Evolutionary conservation across 75 land plant species (phyloP), one percentile per base, ranked within the genome.

Genomic region (Sequoia sempervirens): DNA sequence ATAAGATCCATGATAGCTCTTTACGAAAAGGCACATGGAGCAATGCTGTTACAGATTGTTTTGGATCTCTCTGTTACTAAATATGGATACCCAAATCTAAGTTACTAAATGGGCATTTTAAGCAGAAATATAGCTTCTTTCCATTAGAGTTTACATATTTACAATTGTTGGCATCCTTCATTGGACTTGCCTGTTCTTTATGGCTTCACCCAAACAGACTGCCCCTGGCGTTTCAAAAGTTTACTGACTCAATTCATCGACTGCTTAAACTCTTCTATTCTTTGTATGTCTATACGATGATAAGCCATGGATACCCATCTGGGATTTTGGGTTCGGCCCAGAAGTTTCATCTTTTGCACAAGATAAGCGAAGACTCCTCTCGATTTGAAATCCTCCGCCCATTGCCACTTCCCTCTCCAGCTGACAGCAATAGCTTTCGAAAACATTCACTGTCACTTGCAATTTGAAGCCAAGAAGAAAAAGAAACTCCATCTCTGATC

Each of bases 371-470:
- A 94, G 81, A 18, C 86, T 84, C 85, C 85, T 94, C 86, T 94
- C 95, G 9, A 94, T 92, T 50, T 94, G 94, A 87, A 92, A 93
- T 0, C 93, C 93, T 81, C 95, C 95, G 47, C 94, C 92, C 38
- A 87, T 74, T 46, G 91, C 85, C 43, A 94, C 92, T 78, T 94
- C 95, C 83, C 93, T 94, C 85, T 94, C 95, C 82, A 94, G 85
- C 74, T 92, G 94, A 34, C 82, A 70, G 52, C 94, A 92, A 66
- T 94, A 92, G 82, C 95, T 94, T 86, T 92, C 92, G 45, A 88
- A 94, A 11, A 92, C 94, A 83, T 94, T 92, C 80, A 91, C 90
- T 52, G 87, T 94, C 37, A 94, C 95, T 81, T 94, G 93, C 79
- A 92, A 47, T 66, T 89, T 88, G 84, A 94, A 94, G 15, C 86